A percentile compares a stretch with the other conserved stretches of the same genome.
phyloP scores from a whole-genome alignment of 2,329 filamentous ascomycete genomes.

The Penicillium polonicum region DNA sequence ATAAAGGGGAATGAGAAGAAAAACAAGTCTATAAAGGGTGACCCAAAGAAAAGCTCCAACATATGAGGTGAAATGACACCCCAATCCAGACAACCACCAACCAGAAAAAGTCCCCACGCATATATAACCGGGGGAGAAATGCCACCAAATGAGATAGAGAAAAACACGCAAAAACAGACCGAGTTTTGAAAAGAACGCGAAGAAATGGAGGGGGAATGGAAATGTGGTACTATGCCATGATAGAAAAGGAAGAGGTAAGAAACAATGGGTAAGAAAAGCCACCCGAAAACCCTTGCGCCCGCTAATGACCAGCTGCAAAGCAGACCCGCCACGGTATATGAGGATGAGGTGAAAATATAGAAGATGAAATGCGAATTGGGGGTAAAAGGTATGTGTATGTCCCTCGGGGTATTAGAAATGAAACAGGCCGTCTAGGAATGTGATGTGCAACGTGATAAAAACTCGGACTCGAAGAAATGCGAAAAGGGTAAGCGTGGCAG shows the following conservation, averaged over 20 bases:
- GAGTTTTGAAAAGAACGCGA: neutral
- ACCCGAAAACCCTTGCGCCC: conserved; percentile 38
- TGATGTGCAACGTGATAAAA: conserved; percentile 20
- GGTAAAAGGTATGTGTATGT: conserved; percentile 12
- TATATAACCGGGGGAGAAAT: neutral
- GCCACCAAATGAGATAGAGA: neutral
- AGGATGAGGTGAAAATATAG: conserved; percentile 23
- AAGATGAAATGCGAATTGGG: conserved; percentile 10
- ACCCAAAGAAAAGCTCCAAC: conserved; percentile 9
- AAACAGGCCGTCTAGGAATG: conserved; percentile 29
- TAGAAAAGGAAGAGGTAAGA: conserved; percentile 12
- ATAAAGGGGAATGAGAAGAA: neutral
- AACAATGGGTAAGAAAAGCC: conserved; percentile 30
- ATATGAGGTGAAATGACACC: conserved; percentile 3
- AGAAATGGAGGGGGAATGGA: conserved; percentile 11
- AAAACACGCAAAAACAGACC: neutral
- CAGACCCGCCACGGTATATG: conserved; percentile 28
- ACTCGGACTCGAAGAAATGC: conserved; percentile 9
- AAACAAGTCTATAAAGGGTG: conserved; percentile 20
- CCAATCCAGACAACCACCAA: conserved; percentile 7
- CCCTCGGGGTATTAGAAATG: conserved; percentile 29
- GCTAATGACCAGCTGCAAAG: conserved; percentile 39
- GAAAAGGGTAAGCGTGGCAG: neutral
- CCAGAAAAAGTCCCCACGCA: neutral
- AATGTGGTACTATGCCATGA: conserved; percentile 16